Evolutionary conservation across 352 stramenopile genomes (phyloP).

Genomic region (Phytophthora kernoviae): DNA sequence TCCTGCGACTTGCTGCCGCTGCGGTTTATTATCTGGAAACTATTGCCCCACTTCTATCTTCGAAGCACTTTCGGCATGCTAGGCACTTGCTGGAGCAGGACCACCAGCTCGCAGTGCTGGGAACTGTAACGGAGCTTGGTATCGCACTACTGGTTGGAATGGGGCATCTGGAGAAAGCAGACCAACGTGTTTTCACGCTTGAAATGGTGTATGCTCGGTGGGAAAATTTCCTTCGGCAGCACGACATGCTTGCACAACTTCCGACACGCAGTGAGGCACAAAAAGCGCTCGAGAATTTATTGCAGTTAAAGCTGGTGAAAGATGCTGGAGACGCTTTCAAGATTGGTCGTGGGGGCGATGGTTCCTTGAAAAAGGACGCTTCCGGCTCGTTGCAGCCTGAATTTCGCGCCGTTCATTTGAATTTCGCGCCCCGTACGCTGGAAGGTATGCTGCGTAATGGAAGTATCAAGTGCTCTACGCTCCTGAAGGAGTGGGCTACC

Average conservation of each 20-base stretch:
- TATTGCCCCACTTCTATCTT: slow-evolving; percentile 41
- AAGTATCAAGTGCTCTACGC: slow-evolving; percentile 76
- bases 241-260: slow-evolving; percentile 67
- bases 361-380: slow-evolving; percentile 19
- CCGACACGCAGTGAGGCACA: slow-evolving; percentile 75
- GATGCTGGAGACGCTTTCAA: slow-evolving; percentile 77
- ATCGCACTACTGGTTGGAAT: slow-evolving; percentile 83
- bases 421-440: slow-evolving; percentile 72
- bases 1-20: slow-evolving; percentile 58
- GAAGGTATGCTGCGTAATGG: slow-evolving; percentile 76
- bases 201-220: slow-evolving; percentile 87
- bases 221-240: slow-evolving; percentile 80
- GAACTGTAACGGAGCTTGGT: slow-evolving; percentile 62
- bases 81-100: slow-evolving; percentile 71
- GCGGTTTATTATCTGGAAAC: slow-evolving; percentile 53
- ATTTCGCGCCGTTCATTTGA: slow-evolving; percentile 76
- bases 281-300: slow-evolving; percentile 74
- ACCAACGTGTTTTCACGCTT: slow-evolving; percentile 71
- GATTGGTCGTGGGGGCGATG: slow-evolving; percentile 46
- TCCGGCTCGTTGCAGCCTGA: slow-evolving; percentile 66
- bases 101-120: slow-evolving; percentile 75
- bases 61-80: slow-evolving; percentile 53
- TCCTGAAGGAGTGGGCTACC: slow-evolving; percentile 77
- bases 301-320: slow-evolving; percentile 73
- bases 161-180: slow-evolving; percentile 74